phyloP scores from a whole-genome alignment of 1,139 yeast genomes.

The Saccharomyces hybrid region DNA sequence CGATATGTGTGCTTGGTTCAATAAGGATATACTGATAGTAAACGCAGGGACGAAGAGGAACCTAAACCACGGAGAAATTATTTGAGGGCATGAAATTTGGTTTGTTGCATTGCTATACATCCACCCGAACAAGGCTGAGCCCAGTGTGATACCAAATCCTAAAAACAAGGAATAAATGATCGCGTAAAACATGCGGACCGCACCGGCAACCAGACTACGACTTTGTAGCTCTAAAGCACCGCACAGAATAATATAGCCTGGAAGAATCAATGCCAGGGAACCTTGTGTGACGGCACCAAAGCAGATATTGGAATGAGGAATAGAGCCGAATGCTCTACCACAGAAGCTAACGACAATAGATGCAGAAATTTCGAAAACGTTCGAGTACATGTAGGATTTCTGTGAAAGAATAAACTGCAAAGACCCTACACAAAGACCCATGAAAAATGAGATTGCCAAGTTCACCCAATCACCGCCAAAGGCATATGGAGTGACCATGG shows the following conservation, averaged over 20 bases:
- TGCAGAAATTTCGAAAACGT: conserved; percentile 86
- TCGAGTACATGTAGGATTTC: conserved; percentile 73
- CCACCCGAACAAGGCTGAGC: conserved; percentile 94
- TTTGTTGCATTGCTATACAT: conserved; percentile 66
- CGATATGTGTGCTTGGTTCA: conserved; percentile 73
- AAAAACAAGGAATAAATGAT: conserved; percentile 82
- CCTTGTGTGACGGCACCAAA: conserved; percentile 88
- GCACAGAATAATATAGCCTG: conserved; percentile 86
- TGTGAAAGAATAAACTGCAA: conserved; percentile 78
- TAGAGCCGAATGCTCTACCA: conserved; percentile 85
- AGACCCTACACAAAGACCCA: conserved; percentile 77
- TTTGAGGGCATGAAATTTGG: conserved; percentile 48
- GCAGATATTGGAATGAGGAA: conserved; percentile 59
- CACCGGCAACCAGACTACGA: conserved; percentile 83
- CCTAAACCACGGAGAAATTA: conserved; percentile 57
- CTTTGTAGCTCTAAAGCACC: conserved; percentile 90
- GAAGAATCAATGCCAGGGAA: conserved; percentile 78
- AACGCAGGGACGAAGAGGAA: conserved; percentile 77
- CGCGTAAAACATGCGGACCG: conserved; percentile 94
- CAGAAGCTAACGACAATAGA: conserved; percentile 81
- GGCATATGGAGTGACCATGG: conserved; percentile 80
- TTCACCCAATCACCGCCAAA: conserved; percentile 90
- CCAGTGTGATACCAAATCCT: conserved; percentile 90
- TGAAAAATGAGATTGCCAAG: conserved; percentile 71
- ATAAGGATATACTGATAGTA: conserved; percentile 62